Evolutionary conservation across 192 early-diverging fungal genomes (phyloP), one percentile per base, ranked within the genome.

Genomic region (Coemansia sp.): DNA sequence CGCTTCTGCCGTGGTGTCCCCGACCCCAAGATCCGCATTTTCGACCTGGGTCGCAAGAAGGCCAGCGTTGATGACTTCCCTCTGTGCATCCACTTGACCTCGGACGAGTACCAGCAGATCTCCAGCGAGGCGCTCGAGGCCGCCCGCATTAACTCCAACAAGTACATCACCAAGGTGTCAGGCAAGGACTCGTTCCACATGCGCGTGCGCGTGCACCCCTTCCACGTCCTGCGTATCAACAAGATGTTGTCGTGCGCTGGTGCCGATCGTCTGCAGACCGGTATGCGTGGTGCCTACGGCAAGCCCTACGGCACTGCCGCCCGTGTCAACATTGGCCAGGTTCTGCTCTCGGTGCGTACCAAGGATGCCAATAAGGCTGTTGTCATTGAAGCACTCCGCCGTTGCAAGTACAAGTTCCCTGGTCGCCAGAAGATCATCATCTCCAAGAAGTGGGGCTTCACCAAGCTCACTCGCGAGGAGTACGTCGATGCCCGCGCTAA

Each of bases 391-490:
- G 89, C 93, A 44, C 88, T 96, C 68, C 90, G 94, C 72, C 93
- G 94, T 64, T 89, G 89, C 88, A 95, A 97, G 92, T 98, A 97
- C 93, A 98, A 97, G 91, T 98, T 98, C 88, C 93, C 96, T 44
- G 96, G 97, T 80, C 93, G 93, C 69, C 97, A 98, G 84, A 97
- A 96, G 89, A 96, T 99, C 77, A 91, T 99, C 75, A 84, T 99
- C 69, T 99, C 97, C 81, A 97, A 98, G 89, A 98, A 98, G 86
- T 98, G 97, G 97, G 97, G 97, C 68, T 98, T 99, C 89, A 99
- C 97, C 86, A 97, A 97, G 87, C 86, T 97, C 63, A 86, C 92
- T 63, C 92, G 95, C 68, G 91, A 93, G 75, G 92, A 96, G 72
- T 99, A 97, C 84, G 83, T 89, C 50, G 89, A 81, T 40, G 87